Conservation (phyloP, 331 rosid genomes). For the Pyrus hybrid region DNA sequence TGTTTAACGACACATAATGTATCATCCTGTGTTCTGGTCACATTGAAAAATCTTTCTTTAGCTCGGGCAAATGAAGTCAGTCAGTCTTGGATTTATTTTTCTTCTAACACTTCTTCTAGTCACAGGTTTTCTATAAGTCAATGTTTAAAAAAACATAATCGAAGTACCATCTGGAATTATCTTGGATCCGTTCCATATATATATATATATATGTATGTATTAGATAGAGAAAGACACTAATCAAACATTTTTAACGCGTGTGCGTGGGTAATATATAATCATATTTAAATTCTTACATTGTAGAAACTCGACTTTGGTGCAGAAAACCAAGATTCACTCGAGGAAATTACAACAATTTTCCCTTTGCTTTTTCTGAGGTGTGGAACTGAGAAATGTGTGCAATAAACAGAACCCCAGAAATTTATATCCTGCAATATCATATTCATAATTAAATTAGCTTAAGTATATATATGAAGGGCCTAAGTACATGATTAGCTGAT, state of each 20-base stretch:
- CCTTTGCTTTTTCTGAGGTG: slow-evolving; percentile 42
- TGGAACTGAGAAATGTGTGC: slow-evolving; percentile 43
- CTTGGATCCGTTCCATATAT: too few relatives aligned
- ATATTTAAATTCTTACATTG: slow-evolving; percentile 17
- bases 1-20: too few relatives aligned
- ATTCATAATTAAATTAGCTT: not conserved
- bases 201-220: too few relatives aligned
- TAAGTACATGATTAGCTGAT: not conserved
- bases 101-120: too few relatives aligned
- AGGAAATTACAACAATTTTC: slow-evolving; percentile 38
- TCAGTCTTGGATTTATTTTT: too few relatives aligned
- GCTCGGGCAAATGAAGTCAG: too few relatives aligned
- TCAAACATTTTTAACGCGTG: too few relatives aligned
- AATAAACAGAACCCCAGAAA: slow-evolving; percentile 51
- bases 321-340: slow-evolving; percentile 29
- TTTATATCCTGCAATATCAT: slow-evolving; percentile 27
- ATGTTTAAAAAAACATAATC: too few relatives aligned
- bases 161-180: too few relatives aligned
- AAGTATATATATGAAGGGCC: not conserved
- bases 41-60: too few relatives aligned
- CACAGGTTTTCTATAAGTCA: too few relatives aligned
- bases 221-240: too few relatives aligned
- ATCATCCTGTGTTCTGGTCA: accelerated
- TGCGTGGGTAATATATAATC: not conserved
- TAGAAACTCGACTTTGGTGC: slow-evolving; percentile 23